phyloP scores from a whole-genome alignment of 768 basidiomycete genomes.

The Lentinula boryana region DNA sequence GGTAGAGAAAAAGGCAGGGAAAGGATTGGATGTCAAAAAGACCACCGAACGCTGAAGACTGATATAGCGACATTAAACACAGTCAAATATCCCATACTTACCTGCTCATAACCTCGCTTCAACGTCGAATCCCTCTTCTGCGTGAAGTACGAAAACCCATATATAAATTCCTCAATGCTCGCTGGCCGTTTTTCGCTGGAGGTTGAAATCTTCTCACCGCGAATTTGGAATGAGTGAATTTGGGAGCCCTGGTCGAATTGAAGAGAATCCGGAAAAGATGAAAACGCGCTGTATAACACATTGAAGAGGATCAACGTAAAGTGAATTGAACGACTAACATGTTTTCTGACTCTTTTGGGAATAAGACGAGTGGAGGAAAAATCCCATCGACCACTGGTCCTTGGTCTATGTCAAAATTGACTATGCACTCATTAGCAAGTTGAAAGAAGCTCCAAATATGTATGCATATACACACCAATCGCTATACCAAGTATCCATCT shows the following conservation, averaged over 20 bases:
- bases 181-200: slow-evolving; percentile 25
- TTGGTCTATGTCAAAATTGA: slow-evolving; percentile 85
- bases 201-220: slow-evolving; percentile 34
- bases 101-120: slow-evolving; percentile 80
- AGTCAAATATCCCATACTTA: slow-evolving; percentile 18
- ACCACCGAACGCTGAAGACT: slow-evolving; percentile 66
- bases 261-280: slow-evolving; percentile 85
- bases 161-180: slow-evolving; percentile 60
- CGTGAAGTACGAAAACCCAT: slow-evolving; percentile 74
- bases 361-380: slow-evolving; percentile 61
- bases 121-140: slow-evolving; percentile 59
- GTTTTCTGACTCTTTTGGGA: slow-evolving; percentile 69
- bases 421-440: slow-evolving; percentile 25
- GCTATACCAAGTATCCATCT: slow-evolving; percentile 66
- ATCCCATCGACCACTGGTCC: slow-evolving; percentile 74
- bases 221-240: slow-evolving; percentile 82
- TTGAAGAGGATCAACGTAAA: not conserved
- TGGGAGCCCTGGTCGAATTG: slow-evolving; percentile 83
- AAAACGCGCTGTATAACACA: slow-evolving; percentile 63
- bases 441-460: not conserved
- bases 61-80: slow-evolving; percentile 7
- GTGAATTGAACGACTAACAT: slow-evolving; percentile 48
- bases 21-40: slow-evolving; percentile 73
- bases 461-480: slow-evolving; percentile 40
- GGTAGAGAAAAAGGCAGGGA: slow-evolving; percentile 76